A percentile compares a stretch with the other conserved stretches of the same genome.
These are phyloP conservation scores for Helenozyma rhizophorensis DNA, from an alignment of 805 yeast genomes.

Conservation along the genomic window DNA sequence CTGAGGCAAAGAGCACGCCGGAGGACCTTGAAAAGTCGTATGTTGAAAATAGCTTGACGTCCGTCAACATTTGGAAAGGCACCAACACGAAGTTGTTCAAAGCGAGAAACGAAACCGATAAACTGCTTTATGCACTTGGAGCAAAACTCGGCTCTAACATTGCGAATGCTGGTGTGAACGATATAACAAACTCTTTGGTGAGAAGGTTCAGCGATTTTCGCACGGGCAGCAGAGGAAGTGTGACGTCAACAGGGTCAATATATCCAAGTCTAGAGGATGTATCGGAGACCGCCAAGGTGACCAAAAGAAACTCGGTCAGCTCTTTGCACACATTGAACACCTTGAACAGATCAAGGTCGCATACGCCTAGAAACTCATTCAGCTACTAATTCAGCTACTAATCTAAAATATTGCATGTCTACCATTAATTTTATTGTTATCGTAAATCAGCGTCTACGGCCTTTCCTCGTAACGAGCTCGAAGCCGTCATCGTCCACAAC, in stretches of 20 bases:
- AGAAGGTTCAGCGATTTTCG: conserved; percentile 46
- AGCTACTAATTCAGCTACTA: conserved; percentile 12
- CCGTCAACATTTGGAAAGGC: conserved; percentile 49
- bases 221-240: conserved; percentile 23
- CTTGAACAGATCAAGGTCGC: conserved; percentile 28
- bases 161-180: conserved; percentile 18
- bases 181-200: conserved; percentile 45
- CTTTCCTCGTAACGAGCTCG: conserved; percentile 75
- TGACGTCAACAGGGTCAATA: conserved; percentile 19
- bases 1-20: conserved; percentile 3
- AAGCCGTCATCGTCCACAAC: conserved; percentile 93
- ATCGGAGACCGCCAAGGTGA: conserved; percentile 15
- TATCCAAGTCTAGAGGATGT: conserved; percentile 29
- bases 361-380: conserved; percentile 33
- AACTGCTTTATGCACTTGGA: conserved; percentile 17
- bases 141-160: conserved; percentile 8
- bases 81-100: conserved; percentile 50
- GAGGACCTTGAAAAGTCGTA: conserved; percentile 14
- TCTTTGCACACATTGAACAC: conserved; percentile 39
- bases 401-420: too few relatives aligned
- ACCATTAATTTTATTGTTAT: too few relatives aligned
- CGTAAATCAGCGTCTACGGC: conserved; percentile 33
- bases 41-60: conserved; percentile 26
- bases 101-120: conserved; percentile 24
- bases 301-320: conserved; percentile 27